Evolutionary conservation across 106 monocot species (phyloP).

Genomic region (Xerophyta viscosa): DNA sequence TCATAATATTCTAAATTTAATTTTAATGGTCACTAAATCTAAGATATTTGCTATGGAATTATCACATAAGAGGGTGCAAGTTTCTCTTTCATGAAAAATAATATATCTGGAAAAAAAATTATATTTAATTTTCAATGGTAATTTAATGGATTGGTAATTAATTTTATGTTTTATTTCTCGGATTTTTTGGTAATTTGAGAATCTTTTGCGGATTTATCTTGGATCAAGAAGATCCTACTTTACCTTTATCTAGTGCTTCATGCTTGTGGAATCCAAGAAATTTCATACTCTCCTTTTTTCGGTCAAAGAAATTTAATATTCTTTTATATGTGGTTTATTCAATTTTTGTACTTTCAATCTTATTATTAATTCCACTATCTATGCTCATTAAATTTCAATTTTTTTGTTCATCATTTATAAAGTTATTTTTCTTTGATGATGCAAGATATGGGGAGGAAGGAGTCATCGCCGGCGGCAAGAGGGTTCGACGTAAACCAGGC

Average conservation of each 20-base stretch:
- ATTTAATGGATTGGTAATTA: not conserved
- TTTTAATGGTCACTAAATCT: no score
- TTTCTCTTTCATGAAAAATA: not conserved
- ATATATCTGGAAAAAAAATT: not conserved
- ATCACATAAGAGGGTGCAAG: no score
- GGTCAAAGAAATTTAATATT: no score
- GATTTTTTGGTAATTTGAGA: not conserved
- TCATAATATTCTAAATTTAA: no score
- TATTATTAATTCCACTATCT: no score
- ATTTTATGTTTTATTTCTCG: not conserved
- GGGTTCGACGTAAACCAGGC: no score
- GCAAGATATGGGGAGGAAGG: constrained; percentile 12
- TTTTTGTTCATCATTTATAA: no score
- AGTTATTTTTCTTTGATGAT: no score
- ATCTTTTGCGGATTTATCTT: not conserved
- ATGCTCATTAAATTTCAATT: no score
- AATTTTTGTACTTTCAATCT: no score
- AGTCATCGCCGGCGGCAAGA: not conserved
- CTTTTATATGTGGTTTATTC: no score
- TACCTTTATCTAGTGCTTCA: not conserved
- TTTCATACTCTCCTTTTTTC: not conserved
- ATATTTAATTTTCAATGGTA: not conserved
- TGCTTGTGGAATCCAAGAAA: constrained; percentile 1
- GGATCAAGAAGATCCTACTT: not conserved
- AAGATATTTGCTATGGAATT: no score